Evolutionary conservation across 1,139 yeast species (phyloP), one percentile per base, ranked within the genome.

Genomic region (Candida sojae): DNA sequence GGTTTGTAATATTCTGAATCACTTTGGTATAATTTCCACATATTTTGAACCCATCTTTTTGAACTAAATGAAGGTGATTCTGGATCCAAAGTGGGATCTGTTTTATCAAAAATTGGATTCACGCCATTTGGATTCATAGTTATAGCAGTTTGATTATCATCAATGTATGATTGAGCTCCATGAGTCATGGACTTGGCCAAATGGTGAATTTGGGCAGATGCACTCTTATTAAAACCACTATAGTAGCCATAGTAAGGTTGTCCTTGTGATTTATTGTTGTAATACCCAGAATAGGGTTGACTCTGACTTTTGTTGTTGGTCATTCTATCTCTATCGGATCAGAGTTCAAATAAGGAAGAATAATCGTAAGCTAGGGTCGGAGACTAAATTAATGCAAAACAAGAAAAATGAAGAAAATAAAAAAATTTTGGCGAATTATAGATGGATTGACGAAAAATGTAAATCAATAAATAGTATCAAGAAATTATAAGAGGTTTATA

Each of bases 1-100:
- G 83, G 82, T 57, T 83, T 83, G 64, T 80, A 86, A 58, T 82
- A 76, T 3, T 83, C 90, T 0, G 84, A 83, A 55, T 86, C 88
- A 21, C 75, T 68, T 50, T 75, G 74, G 64, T 70, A 42, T 58
- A 86, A 63, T 49, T 79, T 77, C 53, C 82, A 77, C 75, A 87
- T 69, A 62, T 86, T 86, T 62, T 82, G 80, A 50, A 88, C 83
- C 96, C 96, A 90, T 39, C 54, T 39, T 35, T 51, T 46, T 6
- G 56, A 52, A 23, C 44, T 48, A 34, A 53, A 53, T 7, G 26
- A 35, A 2, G 52, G 47, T 12, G 41, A 37, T 43, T 43, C 42
- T 7, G 45, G 41, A 23, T 43, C 45, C 13, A 43, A 38, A 2
- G 51, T 52, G 4, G 56, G 56, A 39, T 50, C 56, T 1, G 50